A percentile compares a stretch with the other conserved stretches of the same genome.
Conservation (phyloP, 345 rosid species). For the Eucalyptus victrix region DNA sequence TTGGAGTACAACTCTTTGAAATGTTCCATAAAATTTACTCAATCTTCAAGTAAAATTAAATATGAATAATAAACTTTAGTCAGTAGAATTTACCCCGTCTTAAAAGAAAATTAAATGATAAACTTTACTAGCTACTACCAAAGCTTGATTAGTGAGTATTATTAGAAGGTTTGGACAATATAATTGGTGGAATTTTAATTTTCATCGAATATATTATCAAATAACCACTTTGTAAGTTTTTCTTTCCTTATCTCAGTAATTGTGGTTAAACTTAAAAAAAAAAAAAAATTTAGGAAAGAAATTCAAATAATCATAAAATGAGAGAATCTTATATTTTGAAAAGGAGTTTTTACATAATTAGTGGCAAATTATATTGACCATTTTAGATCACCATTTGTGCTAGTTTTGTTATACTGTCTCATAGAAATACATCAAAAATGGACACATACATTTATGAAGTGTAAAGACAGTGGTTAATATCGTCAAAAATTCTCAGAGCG, state of each 20-base stretch:
- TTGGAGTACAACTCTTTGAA: background rate
- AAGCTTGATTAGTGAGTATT: background rate
- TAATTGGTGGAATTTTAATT: background rate
- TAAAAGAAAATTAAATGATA: background rate
- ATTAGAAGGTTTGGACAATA: background rate
- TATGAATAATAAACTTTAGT: background rate
- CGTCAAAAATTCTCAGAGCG: background rate
- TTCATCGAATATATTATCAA: background rate
- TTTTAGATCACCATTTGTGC: background rate
- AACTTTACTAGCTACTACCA: background rate
- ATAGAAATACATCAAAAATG: background rate
- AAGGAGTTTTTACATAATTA: background rate
- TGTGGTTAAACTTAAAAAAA: background rate
- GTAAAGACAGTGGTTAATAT: background rate
- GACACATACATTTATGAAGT: background rate
- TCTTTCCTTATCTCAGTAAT: background rate
- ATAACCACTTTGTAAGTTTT: background rate
- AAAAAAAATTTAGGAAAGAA: background rate
- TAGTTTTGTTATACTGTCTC: background rate
- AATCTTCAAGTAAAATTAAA: background rate
- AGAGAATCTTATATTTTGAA: background rate
- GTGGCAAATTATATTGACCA: background rate
- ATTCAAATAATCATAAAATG: background rate
- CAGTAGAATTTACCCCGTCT: background rate
- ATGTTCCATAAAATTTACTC: background rate